Evolutionary conservation across 2,329 filamentous ascomycete species (phyloP).

Genomic region (Neoascochyta sp.): DNA sequence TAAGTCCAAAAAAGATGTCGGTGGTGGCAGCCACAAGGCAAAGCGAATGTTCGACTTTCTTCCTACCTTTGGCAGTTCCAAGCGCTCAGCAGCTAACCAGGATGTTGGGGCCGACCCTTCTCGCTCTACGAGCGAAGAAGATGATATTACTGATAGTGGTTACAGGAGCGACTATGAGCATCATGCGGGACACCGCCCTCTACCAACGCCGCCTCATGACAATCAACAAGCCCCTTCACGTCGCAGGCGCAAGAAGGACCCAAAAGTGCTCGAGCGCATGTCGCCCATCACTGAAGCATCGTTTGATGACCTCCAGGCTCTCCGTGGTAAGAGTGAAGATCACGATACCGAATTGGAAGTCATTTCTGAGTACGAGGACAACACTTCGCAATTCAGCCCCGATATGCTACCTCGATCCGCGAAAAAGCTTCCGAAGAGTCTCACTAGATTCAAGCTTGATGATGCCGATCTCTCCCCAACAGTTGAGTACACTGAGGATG

Average conservation of each 20-base stretch:
- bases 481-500: conserved; percentile 3
- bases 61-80: conserved; percentile 5
- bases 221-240: too few species aligned
- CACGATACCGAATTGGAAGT: conserved; percentile 12
- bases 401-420: conserved; percentile 2
- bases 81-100: conserved; percentile 1
- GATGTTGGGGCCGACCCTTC: too few species aligned
- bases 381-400: conserved; percentile 1
- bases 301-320: conserved; percentile 11
- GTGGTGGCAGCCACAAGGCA: conserved; percentile 10
- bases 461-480: conserved; percentile 12
- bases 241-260: conserved; percentile 9
- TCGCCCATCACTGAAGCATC: conserved; percentile 24
- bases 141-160: conserved; percentile 5
- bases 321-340: conserved; percentile 10
- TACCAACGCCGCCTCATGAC: too few species aligned
- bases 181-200: too few species aligned
- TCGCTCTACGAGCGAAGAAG: background rate
- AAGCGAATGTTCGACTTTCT: conserved; percentile 12
- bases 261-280: conserved; percentile 19
- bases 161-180: conserved; percentile 13
- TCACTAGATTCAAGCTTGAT: conserved; percentile 9
- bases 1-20: conserved; percentile 9
- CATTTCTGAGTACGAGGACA: conserved; percentile 15
- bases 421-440: too few species aligned